A percentile compares a stretch with the other conserved stretches of the same genome.
These are phyloP conservation scores for Myxozyma monticola DNA, from an alignment of 805 yeast species.

Conservation along the genomic window DNA sequence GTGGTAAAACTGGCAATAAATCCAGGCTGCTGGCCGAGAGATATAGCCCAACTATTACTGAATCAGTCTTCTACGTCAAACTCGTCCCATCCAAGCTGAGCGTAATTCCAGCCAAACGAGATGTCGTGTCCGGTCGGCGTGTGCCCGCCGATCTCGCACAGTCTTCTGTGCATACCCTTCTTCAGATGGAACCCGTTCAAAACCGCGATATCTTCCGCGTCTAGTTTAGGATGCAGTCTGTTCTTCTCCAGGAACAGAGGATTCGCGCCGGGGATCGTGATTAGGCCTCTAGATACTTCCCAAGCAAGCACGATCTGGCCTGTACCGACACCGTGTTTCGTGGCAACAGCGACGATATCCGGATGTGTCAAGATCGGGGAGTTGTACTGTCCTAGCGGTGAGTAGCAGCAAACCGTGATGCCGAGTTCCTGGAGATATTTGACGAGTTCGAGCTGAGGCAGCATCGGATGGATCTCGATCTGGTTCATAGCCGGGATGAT, in stretches of 20 bases:
- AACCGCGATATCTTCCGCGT: conserved; percentile 1
- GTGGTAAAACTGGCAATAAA: too few relatives aligned
- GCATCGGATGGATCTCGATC: conserved; percentile 57
- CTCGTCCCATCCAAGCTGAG: conserved; percentile 17
- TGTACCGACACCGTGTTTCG: conserved; percentile 52
- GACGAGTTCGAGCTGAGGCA: conserved; percentile 46
- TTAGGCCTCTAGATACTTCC: conserved; percentile 73
- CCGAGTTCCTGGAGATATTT: conserved; percentile 53
- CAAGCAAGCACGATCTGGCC: conserved; percentile 75
- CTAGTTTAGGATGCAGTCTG: conserved; percentile 22
- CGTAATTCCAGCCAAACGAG: conserved; percentile 17
- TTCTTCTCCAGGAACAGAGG: conserved; percentile 61
- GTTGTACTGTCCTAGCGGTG: conserved; percentile 69
- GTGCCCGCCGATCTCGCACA: conserved; percentile 10
- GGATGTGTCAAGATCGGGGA: conserved; percentile 57
- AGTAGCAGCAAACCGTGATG: conserved; percentile 66
- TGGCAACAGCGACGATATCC: conserved; percentile 64
- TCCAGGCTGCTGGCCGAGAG: too few relatives aligned
- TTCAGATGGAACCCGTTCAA: conserved; percentile 5
- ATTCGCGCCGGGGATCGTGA: conserved; percentile 75
- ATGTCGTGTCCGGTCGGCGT: conserved; percentile 12
- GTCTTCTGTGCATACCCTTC: conserved; percentile 17
- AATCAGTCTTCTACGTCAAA: too few relatives aligned
- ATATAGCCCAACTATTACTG: too few relatives aligned
- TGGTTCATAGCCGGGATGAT: conserved; percentile 69